Evolutionary conservation across 192 early-diverging fungal genomes (phyloP), one percentile per base, ranked within the genome.

Genomic region (Phlyctochytrium planicorne): DNA sequence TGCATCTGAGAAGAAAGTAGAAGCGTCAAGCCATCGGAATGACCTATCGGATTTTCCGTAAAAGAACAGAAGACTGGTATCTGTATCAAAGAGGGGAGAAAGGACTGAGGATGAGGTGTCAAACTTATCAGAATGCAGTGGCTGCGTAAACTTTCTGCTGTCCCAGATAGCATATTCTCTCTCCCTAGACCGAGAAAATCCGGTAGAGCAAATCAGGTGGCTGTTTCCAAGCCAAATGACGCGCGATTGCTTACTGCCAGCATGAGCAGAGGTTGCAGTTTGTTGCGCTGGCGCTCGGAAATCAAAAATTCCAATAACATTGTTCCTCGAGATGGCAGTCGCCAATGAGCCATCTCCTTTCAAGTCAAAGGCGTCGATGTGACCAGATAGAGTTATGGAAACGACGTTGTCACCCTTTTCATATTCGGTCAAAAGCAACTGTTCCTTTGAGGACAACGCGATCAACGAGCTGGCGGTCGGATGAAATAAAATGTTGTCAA

Each of bases 111-210:
- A 85, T 1, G 88, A 88, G 0, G 85, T 82, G 59, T 92, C 91
- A 30, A 94, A 63, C 23, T 73, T 77, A 14, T 77, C 74, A 12
- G 86, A 71, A 14, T 78, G 78, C 27, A 94, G 52, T 0, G 93
- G 87, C 12, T 69, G 79, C 12, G 67, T 60, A 29, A 91, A 70
- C 25, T 86, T 80, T 31, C 90, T 80, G 1, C 81, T 72, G 67
- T 93, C 92, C 92, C 92, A 96, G 20, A 96, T 35, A 20, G 86
- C 86, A 6, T 81, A 81, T 71, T 94, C 89, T 1, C 75, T 12
- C 25, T 77, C 71, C n/a, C 78, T n/a, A 1, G 33, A 20, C 61
- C 47, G 87, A 63, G 85, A 85, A 67, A 89, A 88, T 3, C 94
- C 94, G 3, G 90, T 85, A 0, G 92, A 85, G 31, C 91, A 66